Percentiles rank a stretch among this genome's conserved stretches.
phyloP scores from a whole-genome alignment of 2,329 filamentous ascomycete genomes.

The Botrytis squamosa region DNA sequence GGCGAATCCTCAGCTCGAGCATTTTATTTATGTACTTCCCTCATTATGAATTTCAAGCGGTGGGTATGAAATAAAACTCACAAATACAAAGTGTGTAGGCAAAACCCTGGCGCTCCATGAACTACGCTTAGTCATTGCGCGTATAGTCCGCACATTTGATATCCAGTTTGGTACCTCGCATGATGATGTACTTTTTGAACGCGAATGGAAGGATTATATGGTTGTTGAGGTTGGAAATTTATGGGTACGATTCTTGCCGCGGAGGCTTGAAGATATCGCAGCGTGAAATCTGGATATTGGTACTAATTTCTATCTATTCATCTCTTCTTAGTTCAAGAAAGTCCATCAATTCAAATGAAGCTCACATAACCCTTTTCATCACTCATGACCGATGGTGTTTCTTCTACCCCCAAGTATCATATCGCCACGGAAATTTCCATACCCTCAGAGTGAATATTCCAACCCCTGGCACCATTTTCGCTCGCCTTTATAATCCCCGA shows the following conservation, averaged over 20 bases:
- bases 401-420: neutral
- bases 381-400: neutral
- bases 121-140: constrained; percentile 22
- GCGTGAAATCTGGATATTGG: neutral
- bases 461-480: neutral
- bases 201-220: constrained; percentile 23
- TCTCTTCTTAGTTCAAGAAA: neutral
- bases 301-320: neutral
- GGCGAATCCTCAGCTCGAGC: neutral
- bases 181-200: constrained; percentile 22
- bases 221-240: constrained; percentile 23
- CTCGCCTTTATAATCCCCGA: neutral
- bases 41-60: too few relatives aligned
- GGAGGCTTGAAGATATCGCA: neutral
- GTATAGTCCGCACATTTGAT: constrained; percentile 22
- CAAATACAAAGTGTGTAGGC: constrained; percentile 24
- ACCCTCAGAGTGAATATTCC: neutral
- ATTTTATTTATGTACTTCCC: neutral
- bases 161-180: constrained; percentile 22
- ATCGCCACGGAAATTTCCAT: neutral
- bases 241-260: constrained; percentile 18
- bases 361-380: neutral
- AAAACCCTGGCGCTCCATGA: constrained; percentile 27
- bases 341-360: neutral
- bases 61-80: neutral